phyloP scores from a whole-genome alignment of 768 basidiomycete genomes.

The Panus rudis region DNA sequence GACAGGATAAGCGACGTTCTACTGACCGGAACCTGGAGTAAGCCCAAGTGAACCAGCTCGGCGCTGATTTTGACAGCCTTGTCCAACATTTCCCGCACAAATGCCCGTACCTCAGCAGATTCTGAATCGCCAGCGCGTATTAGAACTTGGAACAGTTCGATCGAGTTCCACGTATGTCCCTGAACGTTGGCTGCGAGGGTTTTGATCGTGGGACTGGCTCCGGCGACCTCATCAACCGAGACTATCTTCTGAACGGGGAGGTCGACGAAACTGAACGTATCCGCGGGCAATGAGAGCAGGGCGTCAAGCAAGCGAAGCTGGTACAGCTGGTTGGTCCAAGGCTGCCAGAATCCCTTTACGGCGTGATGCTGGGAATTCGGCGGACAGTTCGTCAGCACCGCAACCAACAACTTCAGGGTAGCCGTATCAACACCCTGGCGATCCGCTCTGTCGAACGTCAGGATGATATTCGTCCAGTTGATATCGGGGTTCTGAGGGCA shows the following conservation, averaged over 20 bases:
- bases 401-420: slow-evolving; percentile 82
- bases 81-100: slow-evolving; percentile 87
- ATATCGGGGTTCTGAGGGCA: slow-evolving; percentile 49
- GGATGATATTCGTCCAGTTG: slow-evolving; percentile 78
- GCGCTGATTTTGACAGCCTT: slow-evolving; percentile 91
- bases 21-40: slow-evolving; percentile 85
- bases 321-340: slow-evolving; percentile 79
- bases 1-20: neutral
- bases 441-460: slow-evolving; percentile 79
- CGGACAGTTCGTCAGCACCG: slow-evolving; percentile 77
- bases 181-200: slow-evolving; percentile 86
- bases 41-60: slow-evolving; percentile 89
- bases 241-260: slow-evolving; percentile 80
- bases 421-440: slow-evolving; percentile 84
- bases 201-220: slow-evolving; percentile 87
- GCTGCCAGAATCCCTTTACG: slow-evolving; percentile 78
- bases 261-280: slow-evolving; percentile 89
- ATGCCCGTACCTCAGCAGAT: slow-evolving; percentile 58
- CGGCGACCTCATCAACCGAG: slow-evolving; percentile 80
- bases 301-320: slow-evolving; percentile 86
- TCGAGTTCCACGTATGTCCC: slow-evolving; percentile 89
- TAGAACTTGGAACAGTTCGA: slow-evolving; percentile 84
- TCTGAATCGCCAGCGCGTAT: slow-evolving; percentile 75
- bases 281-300: slow-evolving; percentile 79
- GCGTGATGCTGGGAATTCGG: slow-evolving; percentile 72